Evolutionary conservation across 2,329 filamentous ascomycete species (phyloP).

Genomic region (Periglandula ipomoeae): DNA sequence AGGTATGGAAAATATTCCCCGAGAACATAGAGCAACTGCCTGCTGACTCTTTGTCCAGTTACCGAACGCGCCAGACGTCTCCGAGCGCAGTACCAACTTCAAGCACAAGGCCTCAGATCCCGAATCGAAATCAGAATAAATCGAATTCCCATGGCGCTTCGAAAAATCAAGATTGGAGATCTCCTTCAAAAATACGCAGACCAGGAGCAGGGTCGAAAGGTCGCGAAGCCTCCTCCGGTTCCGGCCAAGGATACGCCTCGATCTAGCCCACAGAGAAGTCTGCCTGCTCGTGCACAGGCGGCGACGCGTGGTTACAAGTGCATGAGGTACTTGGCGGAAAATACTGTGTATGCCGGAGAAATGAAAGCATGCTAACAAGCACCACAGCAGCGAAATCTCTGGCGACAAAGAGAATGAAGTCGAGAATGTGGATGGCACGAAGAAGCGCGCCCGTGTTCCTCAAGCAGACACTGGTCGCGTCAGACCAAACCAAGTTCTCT

Average conservation of each 20-base stretch:
- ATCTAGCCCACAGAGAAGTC: constrained; percentile 26
- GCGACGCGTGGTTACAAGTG: constrained; percentile 33
- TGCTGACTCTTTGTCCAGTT: constrained; percentile 41
- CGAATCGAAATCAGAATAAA: constrained; percentile 91
- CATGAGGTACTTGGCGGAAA: too few species aligned
- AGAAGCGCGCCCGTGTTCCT: constrained; percentile 50
- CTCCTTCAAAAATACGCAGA: constrained; percentile 48
- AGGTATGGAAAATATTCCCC: constrained; percentile 41
- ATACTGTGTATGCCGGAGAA: too few species aligned
- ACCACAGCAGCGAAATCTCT: constrained; percentile 51
- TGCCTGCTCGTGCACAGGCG: constrained; percentile 13
- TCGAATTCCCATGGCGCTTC: constrained; percentile 71
- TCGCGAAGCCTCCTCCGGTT: constrained; percentile 34
- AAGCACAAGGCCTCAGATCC: constrained; percentile 74
- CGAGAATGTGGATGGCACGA: constrained; percentile 51
- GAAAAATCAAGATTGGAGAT: constrained; percentile 75
- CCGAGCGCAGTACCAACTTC: constrained; percentile 78
- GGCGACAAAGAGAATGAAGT: constrained; percentile 72
- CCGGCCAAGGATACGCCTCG: constrained; percentile 39
- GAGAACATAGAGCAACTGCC: neutral
- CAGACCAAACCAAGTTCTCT: constrained; percentile 55
- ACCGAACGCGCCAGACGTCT: constrained; percentile 81
- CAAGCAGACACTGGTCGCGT: constrained; percentile 30
- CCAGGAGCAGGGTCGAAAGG: constrained; percentile 32
- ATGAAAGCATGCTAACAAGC: constrained; percentile 7